A percentile compares a stretch with the other conserved stretches of the same genome.
Evolutionary conservation across 495 filamentous ascomycete genomes (phyloP).

Genomic region (Aspergillus bridgeri): DNA sequence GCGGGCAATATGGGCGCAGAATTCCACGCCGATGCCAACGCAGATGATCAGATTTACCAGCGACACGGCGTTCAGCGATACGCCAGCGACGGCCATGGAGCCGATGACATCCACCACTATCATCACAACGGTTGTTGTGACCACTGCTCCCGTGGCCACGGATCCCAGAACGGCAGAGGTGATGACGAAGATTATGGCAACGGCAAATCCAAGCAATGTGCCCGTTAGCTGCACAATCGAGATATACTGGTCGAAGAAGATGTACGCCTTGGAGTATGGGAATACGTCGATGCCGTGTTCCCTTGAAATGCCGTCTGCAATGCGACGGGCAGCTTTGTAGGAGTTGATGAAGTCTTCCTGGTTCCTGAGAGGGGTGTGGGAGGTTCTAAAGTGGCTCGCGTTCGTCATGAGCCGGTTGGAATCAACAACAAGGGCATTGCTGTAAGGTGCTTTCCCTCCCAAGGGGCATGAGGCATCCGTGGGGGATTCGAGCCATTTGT

Average conservation of each 20-base stretch:
- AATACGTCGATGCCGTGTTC: slow-evolving; percentile 75
- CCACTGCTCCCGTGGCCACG: slow-evolving; percentile 71
- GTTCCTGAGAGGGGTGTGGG: slow-evolving; percentile 76
- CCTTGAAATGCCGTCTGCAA: slow-evolving; percentile 66
- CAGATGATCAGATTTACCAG: slow-evolving; percentile 98
- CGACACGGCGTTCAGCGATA: slow-evolving; percentile 93
- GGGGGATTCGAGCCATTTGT: slow-evolving; percentile 77
- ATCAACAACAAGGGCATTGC: slow-evolving; percentile 80
- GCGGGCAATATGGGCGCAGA: slow-evolving; percentile 93
- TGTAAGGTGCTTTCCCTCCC: slow-evolving; percentile 83
- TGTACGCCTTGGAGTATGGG: slow-evolving; percentile 94
- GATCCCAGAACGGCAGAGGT: slow-evolving; percentile 80
- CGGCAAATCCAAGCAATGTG: slow-evolving; percentile 73
- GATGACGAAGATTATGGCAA: slow-evolving; percentile 78
- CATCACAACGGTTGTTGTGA: slow-evolving; percentile 86
- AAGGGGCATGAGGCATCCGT: slow-evolving; percentile 81
- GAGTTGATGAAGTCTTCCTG: slow-evolving; percentile 93
- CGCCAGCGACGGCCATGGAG: slow-evolving; percentile 81
- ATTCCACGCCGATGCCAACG: slow-evolving; percentile 93
- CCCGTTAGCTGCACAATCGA: slow-evolving; percentile 75
- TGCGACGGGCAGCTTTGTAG: slow-evolving; percentile 86
- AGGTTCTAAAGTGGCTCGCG: slow-evolving; percentile 88
- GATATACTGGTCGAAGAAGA: slow-evolving; percentile 97
- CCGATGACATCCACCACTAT: slow-evolving; percentile 92
- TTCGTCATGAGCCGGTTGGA: slow-evolving; percentile 55